Percentiles rank a stretch among this genome's conserved stretches.
These are phyloP conservation scores for Kodamaea anthophila DNA, from an alignment of 1,139 yeast species.

Conservation along the genomic window DNA sequence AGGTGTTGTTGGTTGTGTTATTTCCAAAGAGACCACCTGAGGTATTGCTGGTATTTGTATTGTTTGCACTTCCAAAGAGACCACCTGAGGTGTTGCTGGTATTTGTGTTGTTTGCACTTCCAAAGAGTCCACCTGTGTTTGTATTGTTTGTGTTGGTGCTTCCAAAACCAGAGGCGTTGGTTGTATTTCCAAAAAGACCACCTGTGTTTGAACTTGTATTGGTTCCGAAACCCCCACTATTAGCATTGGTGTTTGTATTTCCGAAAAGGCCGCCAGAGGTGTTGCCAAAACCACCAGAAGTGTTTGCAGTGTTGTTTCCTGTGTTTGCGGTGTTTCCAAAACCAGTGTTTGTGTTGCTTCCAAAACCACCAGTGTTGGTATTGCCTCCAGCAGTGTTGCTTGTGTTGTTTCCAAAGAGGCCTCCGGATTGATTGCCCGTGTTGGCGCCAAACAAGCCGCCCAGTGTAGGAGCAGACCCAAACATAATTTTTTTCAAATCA, in stretches of 20 bases:
- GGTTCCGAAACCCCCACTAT: constrained; percentile 11
- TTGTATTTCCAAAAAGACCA: constrained; percentile 10
- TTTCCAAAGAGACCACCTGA: constrained; percentile 10
- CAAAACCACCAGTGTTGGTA: too few relatives aligned
- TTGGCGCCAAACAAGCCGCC: constrained; percentile 8
- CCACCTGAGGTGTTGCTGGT: constrained; percentile 17
- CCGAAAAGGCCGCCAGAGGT: constrained; percentile 4
- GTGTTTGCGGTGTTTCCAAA: constrained; percentile 14
- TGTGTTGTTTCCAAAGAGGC: constrained; percentile 11
- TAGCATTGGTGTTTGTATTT: neutral
- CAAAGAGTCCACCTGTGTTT: constrained; percentile 5
- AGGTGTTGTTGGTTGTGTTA: constrained; percentile 1
- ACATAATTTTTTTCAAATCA: constrained; percentile 6
- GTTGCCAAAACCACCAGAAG: constrained; percentile 6
- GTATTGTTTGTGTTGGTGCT: constrained; percentile 10
- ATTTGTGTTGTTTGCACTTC: constrained; percentile 22
- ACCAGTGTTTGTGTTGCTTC: constrained; percentile 9
- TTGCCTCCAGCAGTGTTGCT: too few relatives aligned
- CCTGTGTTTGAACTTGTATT: constrained; percentile 8
- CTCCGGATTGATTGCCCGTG: constrained; percentile 7
- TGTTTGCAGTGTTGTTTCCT: too few relatives aligned
- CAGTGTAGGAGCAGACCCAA: constrained; percentile 7
- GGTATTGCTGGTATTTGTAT: constrained; percentile 5
- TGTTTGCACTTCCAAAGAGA: constrained; percentile 15
- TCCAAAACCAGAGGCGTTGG: neutral